Evolutionary conservation across 306 rosid species (phyloP).

Genomic region (Cercis canadensis): DNA sequence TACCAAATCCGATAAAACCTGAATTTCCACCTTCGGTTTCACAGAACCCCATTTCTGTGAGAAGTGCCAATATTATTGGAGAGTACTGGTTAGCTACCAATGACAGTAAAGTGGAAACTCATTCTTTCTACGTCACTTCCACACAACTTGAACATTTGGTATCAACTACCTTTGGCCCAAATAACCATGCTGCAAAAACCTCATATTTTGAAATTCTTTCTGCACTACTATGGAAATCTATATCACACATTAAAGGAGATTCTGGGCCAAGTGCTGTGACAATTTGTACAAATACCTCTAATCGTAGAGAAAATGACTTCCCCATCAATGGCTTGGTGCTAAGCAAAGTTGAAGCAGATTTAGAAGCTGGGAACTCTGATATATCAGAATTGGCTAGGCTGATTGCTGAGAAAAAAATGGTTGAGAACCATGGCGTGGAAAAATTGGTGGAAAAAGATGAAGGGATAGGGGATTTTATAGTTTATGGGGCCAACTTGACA

Average conservation of each 20-base stretch:
- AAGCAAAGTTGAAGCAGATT: conserved; percentile 54
- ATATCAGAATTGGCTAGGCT: conserved; percentile 50
- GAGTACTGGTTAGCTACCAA: conserved; percentile 52
- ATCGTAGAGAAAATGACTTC: conserved; percentile 32
- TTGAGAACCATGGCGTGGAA: conserved; percentile 47
- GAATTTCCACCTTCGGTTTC: conserved; percentile 17
- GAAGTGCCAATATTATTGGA: conserved; percentile 41
- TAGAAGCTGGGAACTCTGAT: conserved; percentile 34
- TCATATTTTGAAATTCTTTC: conserved; percentile 62
- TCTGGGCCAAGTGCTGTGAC: conserved; percentile 49
- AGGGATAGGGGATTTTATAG: conserved; percentile 52
- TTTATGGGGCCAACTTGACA: conserved; percentile 72
- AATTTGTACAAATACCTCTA: conserved; percentile 42
- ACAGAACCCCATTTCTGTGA: conserved; percentile 43
- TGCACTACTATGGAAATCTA: conserved; percentile 67
- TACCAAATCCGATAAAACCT: conserved; percentile 17
- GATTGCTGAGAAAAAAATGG: conserved; percentile 45
- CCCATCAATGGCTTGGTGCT: conserved; percentile 55
- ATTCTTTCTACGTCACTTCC: conserved; percentile 52
- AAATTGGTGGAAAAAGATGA: conserved; percentile 39
- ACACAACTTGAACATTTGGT: conserved; percentile 50
- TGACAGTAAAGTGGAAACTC: conserved; percentile 44
- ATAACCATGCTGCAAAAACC: conserved; percentile 7
- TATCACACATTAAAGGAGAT: conserved; percentile 45
- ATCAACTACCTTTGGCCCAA: background rate